Conservation (phyloP, 2,329 filamentous ascomycete genomes). For the Diaporthe caulivora region DNA sequence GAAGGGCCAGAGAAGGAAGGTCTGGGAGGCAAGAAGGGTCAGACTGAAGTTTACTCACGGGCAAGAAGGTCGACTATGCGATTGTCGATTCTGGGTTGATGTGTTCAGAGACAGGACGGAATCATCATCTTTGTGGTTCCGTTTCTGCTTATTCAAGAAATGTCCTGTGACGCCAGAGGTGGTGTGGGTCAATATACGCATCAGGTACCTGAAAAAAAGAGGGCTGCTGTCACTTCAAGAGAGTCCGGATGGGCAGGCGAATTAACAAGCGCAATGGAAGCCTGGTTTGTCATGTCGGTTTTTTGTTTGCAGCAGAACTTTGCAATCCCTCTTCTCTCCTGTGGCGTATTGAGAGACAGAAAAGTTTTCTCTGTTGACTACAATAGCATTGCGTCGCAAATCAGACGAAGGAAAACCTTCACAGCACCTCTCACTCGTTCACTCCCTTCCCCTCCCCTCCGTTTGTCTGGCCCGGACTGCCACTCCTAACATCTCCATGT, state of each 20-base stretch:
- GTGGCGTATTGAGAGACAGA: not conserved
- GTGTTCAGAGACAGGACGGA: not conserved
- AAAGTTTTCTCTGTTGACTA: not conserved
- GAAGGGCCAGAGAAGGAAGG: not conserved
- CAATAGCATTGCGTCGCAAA: not conserved
- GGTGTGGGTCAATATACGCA: not conserved
- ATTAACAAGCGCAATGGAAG: not conserved
- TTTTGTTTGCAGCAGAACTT: constrained; percentile 10
- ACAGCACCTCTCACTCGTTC: not conserved
- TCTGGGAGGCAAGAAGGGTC: not conserved
- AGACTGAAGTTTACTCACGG: not conserved
- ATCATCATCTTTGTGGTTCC: not conserved
- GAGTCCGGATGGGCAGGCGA: not conserved
- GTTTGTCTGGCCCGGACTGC: not conserved
- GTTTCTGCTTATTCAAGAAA: constrained; percentile 1
- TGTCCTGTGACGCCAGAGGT: constrained; percentile 12
- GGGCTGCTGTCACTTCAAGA: not conserved
- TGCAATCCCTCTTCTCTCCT: not conserved
- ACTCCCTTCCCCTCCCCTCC: not conserved
- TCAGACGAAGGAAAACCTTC: not conserved
- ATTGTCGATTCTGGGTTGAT: not conserved
- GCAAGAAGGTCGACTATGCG: not conserved
- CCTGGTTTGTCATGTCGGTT: not conserved
- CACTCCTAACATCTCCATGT: not conserved
- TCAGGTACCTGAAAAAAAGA: constrained; percentile 11